Evolutionary conservation across 108 stramenopile species (phyloP).

Genomic region (Stephanodiscus triporus): DNA sequence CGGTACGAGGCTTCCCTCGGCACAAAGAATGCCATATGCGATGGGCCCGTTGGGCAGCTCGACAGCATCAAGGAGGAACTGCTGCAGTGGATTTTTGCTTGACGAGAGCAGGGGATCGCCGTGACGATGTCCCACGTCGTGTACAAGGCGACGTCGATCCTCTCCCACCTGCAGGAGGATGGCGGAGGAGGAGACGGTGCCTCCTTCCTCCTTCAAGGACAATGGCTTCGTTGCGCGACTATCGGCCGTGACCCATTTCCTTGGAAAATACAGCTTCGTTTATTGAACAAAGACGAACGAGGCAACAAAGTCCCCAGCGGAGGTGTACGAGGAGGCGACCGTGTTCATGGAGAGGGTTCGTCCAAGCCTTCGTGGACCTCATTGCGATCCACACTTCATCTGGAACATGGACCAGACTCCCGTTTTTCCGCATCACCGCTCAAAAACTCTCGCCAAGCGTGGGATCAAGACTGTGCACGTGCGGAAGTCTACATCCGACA

Average conservation of each 20-base stretch:
- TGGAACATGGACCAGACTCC: not conserved
- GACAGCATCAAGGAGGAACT: not conserved
- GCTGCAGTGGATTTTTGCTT: not conserved
- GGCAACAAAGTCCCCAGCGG: not conserved
- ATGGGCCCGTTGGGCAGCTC: not conserved
- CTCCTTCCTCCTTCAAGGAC: not conserved
- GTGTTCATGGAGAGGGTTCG: not conserved
- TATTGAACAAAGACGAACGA: not conserved
- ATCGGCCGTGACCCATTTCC: not conserved
- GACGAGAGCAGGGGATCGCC: not conserved
- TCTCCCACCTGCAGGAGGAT: not conserved
- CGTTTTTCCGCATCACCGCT: not conserved
- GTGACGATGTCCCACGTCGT: not conserved
- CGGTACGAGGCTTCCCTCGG: not conserved
- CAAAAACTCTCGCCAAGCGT: not conserved
- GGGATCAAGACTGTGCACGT: not conserved
- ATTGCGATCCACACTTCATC: not conserved
- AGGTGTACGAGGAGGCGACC: not conserved
- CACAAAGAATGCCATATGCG: not conserved
- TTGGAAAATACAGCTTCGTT: not conserved
- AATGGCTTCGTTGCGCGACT: not conserved
- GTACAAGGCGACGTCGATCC: not conserved
- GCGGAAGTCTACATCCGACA: not conserved
- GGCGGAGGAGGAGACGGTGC: too few relatives aligned
- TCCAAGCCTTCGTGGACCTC: not conserved